Evolutionary conservation across 169 alveolate species (phyloP).

Genomic region (Plasmodium relictum): DNA sequence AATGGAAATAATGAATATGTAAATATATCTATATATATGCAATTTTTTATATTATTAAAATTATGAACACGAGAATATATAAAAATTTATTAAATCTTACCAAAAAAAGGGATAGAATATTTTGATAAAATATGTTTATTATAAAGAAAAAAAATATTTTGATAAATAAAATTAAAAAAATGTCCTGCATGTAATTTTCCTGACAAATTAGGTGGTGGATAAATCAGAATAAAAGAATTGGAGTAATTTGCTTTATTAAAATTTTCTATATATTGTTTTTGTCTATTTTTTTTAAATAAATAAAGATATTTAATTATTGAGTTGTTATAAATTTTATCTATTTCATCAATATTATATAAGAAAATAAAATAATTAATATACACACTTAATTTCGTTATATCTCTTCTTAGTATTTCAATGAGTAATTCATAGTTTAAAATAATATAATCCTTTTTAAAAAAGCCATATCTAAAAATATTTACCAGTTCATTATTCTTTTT

Average conservation of each 20-base stretch:
- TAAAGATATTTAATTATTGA: not conserved
- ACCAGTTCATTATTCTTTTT: not conserved
- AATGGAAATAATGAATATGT: not conserved
- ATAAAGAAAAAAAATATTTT: constrained; percentile 14
- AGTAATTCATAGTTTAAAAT: constrained; percentile 10
- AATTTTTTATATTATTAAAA: no score
- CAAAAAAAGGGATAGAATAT: constrained; percentile 20
- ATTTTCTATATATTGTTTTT: constrained; percentile 16
- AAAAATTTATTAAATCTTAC: constrained; percentile 11
- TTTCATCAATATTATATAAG: constrained; percentile 12
- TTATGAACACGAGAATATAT: not conserved
- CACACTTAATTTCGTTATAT: not conserved
- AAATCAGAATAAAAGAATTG: constrained; percentile 30
- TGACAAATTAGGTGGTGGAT: constrained; percentile 60
- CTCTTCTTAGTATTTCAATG: not conserved
- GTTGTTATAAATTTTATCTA: constrained; percentile 21
- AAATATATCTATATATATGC: not conserved
- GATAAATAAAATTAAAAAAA: constrained; percentile 38
- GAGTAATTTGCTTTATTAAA: constrained; percentile 15
- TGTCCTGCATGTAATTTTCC: constrained; percentile 71
- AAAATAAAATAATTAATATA: not conserved
- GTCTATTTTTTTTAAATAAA: not conserved
- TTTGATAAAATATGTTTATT: constrained; percentile 24
- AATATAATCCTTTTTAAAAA: constrained; percentile 7
- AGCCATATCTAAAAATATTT: not conserved